phyloP scores from a whole-genome alignment of 2,329 filamentous ascomycete genomes.

The Curvularia sp. region DNA sequence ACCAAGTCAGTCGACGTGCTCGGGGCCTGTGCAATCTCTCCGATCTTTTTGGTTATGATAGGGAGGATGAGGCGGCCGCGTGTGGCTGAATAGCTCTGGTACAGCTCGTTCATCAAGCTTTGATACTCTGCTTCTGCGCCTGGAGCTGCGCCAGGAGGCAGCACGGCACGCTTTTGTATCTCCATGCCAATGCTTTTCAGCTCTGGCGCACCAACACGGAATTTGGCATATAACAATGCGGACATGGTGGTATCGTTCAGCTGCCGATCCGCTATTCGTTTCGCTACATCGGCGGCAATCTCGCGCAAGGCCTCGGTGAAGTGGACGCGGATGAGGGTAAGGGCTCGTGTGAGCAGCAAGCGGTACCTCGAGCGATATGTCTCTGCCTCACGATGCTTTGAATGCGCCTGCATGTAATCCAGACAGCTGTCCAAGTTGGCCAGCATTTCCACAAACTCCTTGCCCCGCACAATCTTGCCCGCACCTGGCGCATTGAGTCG shows the following conservation, averaged over 20 bases:
- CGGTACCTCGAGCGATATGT: constrained; percentile 88
- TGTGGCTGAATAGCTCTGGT: constrained; percentile 67
- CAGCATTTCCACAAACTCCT: constrained; percentile 87
- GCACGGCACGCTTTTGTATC: constrained; percentile 70
- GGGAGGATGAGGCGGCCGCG: constrained; percentile 66
- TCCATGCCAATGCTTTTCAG: constrained; percentile 71
- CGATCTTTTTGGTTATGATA: constrained; percentile 67
- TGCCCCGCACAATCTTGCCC: constrained; percentile 80
- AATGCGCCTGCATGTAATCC: constrained; percentile 87
- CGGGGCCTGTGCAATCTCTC: constrained; percentile 63
- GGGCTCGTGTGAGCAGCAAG: constrained; percentile 73
- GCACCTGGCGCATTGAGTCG: constrained; percentile 92
- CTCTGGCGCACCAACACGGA: constrained; percentile 69
- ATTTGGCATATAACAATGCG: constrained; percentile 73
- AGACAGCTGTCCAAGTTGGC: constrained; percentile 88
- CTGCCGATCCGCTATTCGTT: constrained; percentile 69
- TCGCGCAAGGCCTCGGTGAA: constrained; percentile 69
- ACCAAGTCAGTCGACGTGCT: constrained; percentile 69
- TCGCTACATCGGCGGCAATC: constrained; percentile 67
- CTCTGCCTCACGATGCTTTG: constrained; percentile 84
- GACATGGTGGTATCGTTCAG: constrained; percentile 76
- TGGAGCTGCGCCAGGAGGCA: constrained; percentile 65
- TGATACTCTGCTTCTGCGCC: constrained; percentile 69
- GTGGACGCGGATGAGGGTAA: constrained; percentile 71
- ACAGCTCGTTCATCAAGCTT: constrained; percentile 69